Percentiles rank a stretch among this genome's conserved stretches.
These are phyloP conservation scores for Naganishia antarctica DNA, from an alignment of 768 basidiomycete genomes.

Conservation along the genomic window DNA sequence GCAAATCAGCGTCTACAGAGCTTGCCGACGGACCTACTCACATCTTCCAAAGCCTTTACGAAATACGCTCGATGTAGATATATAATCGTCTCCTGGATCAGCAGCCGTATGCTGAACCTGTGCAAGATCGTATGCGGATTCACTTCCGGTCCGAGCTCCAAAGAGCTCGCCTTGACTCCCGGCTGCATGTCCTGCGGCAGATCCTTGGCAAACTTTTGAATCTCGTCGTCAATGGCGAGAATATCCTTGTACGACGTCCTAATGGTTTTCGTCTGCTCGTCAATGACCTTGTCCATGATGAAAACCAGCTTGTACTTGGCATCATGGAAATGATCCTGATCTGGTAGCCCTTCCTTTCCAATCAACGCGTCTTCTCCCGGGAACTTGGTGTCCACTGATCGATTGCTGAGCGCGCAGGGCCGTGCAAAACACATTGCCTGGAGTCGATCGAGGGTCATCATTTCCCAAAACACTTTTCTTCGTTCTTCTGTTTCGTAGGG, in stretches of 20 bases:
- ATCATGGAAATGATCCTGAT: constrained; percentile 34
- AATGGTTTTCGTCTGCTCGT: constrained; percentile 44
- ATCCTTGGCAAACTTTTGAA: constrained; percentile 36
- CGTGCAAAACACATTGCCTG: constrained; percentile 47
- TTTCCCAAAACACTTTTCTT: constrained; percentile 46
- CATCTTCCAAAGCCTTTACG: constrained; percentile 38
- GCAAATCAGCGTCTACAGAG: neutral
- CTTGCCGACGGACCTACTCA: neutral
- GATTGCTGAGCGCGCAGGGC: constrained; percentile 39
- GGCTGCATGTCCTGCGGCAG: constrained; percentile 41
- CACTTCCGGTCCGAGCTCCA: constrained; percentile 37
- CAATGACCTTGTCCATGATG: constrained; percentile 44
- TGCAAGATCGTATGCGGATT: constrained; percentile 46
- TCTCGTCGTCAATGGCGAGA: constrained; percentile 39
- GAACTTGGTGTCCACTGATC: constrained; percentile 40
- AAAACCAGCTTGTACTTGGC: constrained; percentile 35
- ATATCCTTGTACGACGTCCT: constrained; percentile 36
- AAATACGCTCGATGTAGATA: constrained; percentile 46
- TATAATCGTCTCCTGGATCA: constrained; percentile 42
- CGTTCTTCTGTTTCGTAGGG: constrained; percentile 42
- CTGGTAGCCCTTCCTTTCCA: constrained; percentile 29
- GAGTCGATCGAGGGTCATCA: constrained; percentile 43
- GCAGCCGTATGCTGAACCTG: constrained; percentile 42
- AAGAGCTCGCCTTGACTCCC: constrained; percentile 33
- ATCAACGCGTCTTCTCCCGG: constrained; percentile 31